Base-by-base conservation (phyloP, 1,139 yeast species). In the Nakaseomyces glabratus region DNA sequence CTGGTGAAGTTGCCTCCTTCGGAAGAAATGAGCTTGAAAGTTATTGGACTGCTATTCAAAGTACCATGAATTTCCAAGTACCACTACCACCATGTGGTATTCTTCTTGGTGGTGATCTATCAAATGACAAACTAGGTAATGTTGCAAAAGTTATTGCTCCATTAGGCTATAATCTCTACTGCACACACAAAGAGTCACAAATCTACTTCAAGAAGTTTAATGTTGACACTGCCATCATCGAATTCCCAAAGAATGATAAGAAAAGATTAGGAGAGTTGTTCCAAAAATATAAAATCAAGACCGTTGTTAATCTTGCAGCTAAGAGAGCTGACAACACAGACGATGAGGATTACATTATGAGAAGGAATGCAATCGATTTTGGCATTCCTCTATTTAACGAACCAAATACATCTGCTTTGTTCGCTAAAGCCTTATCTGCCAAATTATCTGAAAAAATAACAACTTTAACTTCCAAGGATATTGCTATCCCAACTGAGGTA, bases 341-440 rank as follows among this genome's bases (percentile, higher is more conserved):
- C 45, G 97, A 90, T 53, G 80, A 82, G 61, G 97, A 90, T 63
- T 90, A 90, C 58, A 81, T 88, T 37, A 90, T 90, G 97, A 80
- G 99, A 70, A 80, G 99, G 68, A 90, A 88, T 60, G 97, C 98
- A 35, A 93, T 90, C 65, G 99, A 90, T 62, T 90, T 93, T 60
- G 97, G 84, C 41, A 81, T 90, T 52, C 96, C 98, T 33, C 69
- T 90, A 59, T 88, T 90, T 68, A 90, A 90, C 57, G 98, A 90
- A 65, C 95, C 97, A 46, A 78, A 85, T 58, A 90, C 98, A 20
- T 80, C 96, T 3, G 61, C 77, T 51, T 67, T 93, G 49, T 90
- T 93, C 61, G 88, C 97, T 16, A 68, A 77, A 56, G 84, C 95
- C 46, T 71, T 90, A 63, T 73, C 73, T 49, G 74, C 66, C 38